phyloP scores from a whole-genome alignment of 371 early-diverging fungal species.

The Amoeboaphelidium occidentale region DNA sequence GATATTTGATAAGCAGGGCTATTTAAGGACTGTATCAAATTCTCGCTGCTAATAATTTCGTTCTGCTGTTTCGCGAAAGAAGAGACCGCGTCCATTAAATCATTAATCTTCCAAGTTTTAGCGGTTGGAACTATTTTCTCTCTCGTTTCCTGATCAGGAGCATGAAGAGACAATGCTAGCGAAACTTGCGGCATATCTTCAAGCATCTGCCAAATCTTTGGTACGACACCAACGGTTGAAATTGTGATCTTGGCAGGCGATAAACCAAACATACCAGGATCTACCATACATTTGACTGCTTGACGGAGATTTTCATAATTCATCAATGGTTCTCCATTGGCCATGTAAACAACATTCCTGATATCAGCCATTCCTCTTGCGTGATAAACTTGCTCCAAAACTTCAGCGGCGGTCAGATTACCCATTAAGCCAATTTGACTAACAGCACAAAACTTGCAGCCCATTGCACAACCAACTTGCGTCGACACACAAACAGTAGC shows the following conservation, averaged over 20 bases:
- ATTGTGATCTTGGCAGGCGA: conserved; percentile 51
- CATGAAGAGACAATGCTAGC: conserved; percentile 68
- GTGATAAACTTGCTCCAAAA: conserved; percentile 50
- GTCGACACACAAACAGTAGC: conserved; percentile 67
- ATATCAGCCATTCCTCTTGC: conserved; percentile 10
- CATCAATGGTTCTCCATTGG: conserved; percentile 71
- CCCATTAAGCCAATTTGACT: conserved; percentile 62
- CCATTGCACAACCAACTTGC: conserved; percentile 68
- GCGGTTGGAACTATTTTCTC: conserved; percentile 60
- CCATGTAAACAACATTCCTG: conserved; percentile 68
- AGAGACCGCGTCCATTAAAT: conserved; percentile 39
- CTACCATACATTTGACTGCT: conserved; percentile 43
- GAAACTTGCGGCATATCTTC: conserved; percentile 43
- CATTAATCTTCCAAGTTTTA: conserved; percentile 41
- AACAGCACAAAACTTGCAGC: conserved; percentile 73
- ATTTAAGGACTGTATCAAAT: no score
- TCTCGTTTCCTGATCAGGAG: conserved; percentile 49
- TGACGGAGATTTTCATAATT: conserved; percentile 46
- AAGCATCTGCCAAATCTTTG: conserved; percentile 42
- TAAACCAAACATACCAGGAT: conserved; percentile 32
- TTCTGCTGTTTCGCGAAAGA: conserved; percentile 16
- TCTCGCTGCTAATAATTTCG: no score
- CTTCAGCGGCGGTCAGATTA: conserved; percentile 51
- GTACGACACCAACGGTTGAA: conserved; percentile 72
- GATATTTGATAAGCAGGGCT: no score